A percentile compares a stretch with the other conserved stretches of the same genome.
Evolutionary conservation across 2,329 filamentous ascomycete species (phyloP).

Genomic region (Plenodomus tracheiphilus): DNA sequence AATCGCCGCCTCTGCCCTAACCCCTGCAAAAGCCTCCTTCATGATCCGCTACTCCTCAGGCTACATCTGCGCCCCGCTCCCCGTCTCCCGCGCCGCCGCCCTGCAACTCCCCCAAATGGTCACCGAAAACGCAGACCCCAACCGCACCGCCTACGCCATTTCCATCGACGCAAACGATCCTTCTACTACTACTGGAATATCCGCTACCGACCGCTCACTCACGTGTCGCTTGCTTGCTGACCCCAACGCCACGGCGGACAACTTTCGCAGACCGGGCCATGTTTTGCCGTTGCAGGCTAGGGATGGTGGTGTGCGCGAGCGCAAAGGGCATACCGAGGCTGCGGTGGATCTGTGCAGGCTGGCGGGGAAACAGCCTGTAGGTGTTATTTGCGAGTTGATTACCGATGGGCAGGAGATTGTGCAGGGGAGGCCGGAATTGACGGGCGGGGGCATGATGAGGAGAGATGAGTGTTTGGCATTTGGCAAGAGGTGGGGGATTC

Average conservation of each 20-base stretch:
- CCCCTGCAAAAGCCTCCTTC: slow-evolving; percentile 91
- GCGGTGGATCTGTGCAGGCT: slow-evolving; percentile 87
- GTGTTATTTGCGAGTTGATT: slow-evolving; percentile 89
- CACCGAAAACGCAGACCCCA: slow-evolving; percentile 71
- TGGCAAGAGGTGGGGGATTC: slow-evolving; percentile 84
- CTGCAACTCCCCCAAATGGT: slow-evolving; percentile 93
- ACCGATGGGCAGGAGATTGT: slow-evolving; percentile 74
- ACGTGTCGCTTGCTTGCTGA: slow-evolving; percentile 80
- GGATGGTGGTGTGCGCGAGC: slow-evolving; percentile 76
- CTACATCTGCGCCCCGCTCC: slow-evolving; percentile 86
- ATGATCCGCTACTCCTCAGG: slow-evolving; percentile 89
- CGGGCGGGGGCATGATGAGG: slow-evolving; percentile 84
- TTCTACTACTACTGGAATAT: slow-evolving; percentile 78
- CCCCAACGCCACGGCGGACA: slow-evolving; percentile 54
- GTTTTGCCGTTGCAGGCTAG: slow-evolving; percentile 82
- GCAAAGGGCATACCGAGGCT: slow-evolving; percentile 90
- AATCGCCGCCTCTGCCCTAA: slow-evolving; percentile 83
- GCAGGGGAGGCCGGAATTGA: slow-evolving; percentile 66
- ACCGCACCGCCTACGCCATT: slow-evolving; percentile 90
- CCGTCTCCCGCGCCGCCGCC: slow-evolving; percentile 66
- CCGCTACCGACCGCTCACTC: slow-evolving; percentile 81
- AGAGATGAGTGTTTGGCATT: slow-evolving; percentile 87
- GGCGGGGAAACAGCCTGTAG: slow-evolving; percentile 72
- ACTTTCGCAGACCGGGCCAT: slow-evolving; percentile 84
- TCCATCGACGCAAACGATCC: slow-evolving; percentile 78